Evolutionary conservation across 2,329 filamentous ascomycete species (phyloP), one percentile per base, ranked within the genome.

Genomic region (Aspergillus vadensis): DNA sequence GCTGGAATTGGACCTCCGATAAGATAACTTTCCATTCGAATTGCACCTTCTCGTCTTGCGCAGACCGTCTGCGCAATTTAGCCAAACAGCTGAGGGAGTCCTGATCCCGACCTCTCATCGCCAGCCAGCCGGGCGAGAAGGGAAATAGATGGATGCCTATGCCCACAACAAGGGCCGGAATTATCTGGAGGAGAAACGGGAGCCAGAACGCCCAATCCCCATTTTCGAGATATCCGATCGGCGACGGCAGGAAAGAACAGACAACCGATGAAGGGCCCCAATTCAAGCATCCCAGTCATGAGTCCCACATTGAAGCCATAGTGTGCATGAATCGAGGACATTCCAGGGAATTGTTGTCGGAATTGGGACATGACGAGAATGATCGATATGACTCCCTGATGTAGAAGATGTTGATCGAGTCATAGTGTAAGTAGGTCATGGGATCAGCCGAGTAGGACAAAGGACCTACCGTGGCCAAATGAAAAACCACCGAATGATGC

Each of bases 91-190:
- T 50, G 5, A 84, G 72, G 2, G 77, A 76, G 25, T 84, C 81
- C 2, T 80, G 70, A 41, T 83, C 73, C 5, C 77, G 75, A 19
- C 75, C 75, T 41, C 74, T 70, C 30, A 74, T 76, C 4, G 76
- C 75, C 5, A 85, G 76, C 77, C 82, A 85, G 14, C 83, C 77
- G 1, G 83, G 83, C 1, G 82, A 84, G 62, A 78, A 84, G 0
- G 84, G 84, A 55, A 84, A 74, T 65, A 81, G 80, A 38, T 71
- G 61, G 17, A 76, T 73, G 5, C 68, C 71, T 1, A 21, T 39
- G 7, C 69, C 66, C 1, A 73, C 60, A 2, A 73, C 49, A 12
- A 73, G 68, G 48, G 49, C 76, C 72, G 27, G 80, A 67, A 59
- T 76, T 60, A 80, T 78, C 58, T 83, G 81, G 5, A 83, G 69